Base-by-base conservation (phyloP, 1,139 yeast species). In the Pichia sp. region DNA sequence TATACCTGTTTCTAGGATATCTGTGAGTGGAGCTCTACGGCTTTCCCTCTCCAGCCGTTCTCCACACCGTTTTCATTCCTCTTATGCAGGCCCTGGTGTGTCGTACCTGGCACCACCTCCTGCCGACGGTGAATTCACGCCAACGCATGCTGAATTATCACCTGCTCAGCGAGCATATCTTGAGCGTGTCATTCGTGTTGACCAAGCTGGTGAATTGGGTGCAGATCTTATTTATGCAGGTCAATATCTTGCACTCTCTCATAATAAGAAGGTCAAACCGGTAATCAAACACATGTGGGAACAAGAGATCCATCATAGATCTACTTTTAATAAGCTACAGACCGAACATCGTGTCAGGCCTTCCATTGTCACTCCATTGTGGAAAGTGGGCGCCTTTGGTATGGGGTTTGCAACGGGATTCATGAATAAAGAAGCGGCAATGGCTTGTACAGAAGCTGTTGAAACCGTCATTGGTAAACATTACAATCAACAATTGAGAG, bases 371-470 rank as follows among this genome's bases (percentile, higher is more conserved):
- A 87, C 97, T 0, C 98, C 98, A 4, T 53, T 86, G 2, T 91
- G 99, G 98, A 86, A 84, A 55, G 63, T 74, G 0, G 97, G 96
- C 3, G 97, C 98, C 0, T 69, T 82, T 38, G 79, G 80, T 0
- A 67, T 91, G 62, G 99, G 99, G 3, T 76, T 76, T 1, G 82
- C 80, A 1, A 91, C 98, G 0, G 97, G 96, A 0, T 52, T 83
- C 36, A 62, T 88, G 46, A 83, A 96, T 20, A 85, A 86, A 52
- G 96, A 91, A 56, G 96, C 96, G 1, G 98, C 98, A 2, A 91
- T 91, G 99, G 98, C 98, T 1, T 93, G 99, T 55, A 91, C 99
- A 0, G 97, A 88, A 42, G 98, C 98, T 0, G 98, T 91, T 1
- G 99, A 91, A 60, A 93, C 98, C 0, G 97, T 93, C 3, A 93